These are phyloP conservation scores for Diplodia intermedia DNA, from an alignment of 2,329 filamentous ascomycete genomes.

Conservation along the genomic window DNA sequence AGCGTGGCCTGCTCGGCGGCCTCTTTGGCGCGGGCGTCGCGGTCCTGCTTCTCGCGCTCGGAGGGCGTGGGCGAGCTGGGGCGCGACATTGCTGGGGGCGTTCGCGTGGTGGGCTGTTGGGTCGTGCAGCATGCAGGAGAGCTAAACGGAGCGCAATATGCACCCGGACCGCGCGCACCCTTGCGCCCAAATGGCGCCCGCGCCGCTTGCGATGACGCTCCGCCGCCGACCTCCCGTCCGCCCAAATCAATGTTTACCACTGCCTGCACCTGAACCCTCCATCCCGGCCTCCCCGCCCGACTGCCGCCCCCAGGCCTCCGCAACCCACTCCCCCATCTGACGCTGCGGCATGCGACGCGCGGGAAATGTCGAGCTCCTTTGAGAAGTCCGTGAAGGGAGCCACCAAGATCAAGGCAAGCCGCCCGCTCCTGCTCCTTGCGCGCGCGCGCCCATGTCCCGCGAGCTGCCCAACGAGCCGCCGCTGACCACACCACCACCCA, in stretches of 20 bases:
- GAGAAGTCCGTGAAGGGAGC: conserved; percentile 99
- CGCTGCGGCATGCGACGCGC: conserved; percentile 34
- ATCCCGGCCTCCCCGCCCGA: conserved; percentile 27
- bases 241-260: conserved; percentile 23
- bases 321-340: conserved; percentile 6
- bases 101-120: conserved; percentile 16
- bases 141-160: conserved; percentile 13
- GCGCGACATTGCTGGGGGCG: conserved; percentile 40
- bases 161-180: not conserved
- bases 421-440: conserved; percentile 28
- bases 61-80: conserved; percentile 56
- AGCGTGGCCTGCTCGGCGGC: conserved; percentile 85
- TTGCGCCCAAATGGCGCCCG: conserved; percentile 16
- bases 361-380: conserved; percentile 80
- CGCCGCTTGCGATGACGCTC: conserved; percentile 27
- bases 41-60: conserved; percentile 63
- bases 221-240: conserved; percentile 23
- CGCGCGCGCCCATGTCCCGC: conserved; percentile 13
- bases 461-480: conserved; percentile 33
- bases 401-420: conserved; percentile 88
- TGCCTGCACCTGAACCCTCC: conserved; percentile 14
- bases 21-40: conserved; percentile 72
- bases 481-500: conserved; percentile 36
- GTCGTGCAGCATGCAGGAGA: conserved; percentile 14
- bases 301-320: conserved; percentile 1